Evolutionary conservation across 768 basidiomycete genomes (phyloP).

Genomic region (Floccularia luteovirens): DNA sequence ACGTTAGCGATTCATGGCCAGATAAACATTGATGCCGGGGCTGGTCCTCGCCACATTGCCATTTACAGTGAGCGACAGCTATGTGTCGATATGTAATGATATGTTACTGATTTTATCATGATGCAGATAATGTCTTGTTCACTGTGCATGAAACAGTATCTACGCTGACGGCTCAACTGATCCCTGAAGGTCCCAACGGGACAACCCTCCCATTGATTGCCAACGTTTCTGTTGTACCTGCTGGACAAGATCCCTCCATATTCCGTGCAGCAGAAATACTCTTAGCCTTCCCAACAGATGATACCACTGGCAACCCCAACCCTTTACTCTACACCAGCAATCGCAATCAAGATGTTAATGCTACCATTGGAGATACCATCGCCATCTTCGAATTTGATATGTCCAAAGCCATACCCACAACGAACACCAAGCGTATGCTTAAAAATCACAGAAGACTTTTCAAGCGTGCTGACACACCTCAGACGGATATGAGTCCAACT

Average conservation of each 20-base stretch:
- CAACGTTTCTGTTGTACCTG: conserved; percentile 35
- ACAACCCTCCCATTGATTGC: conserved; percentile 36
- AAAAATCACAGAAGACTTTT: neutral
- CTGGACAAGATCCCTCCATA: conserved; percentile 18
- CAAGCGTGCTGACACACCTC: neutral
- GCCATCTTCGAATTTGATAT: conserved; percentile 39
- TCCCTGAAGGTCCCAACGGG: conserved; percentile 40
- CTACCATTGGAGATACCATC: conserved; percentile 49
- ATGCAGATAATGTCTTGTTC: conserved; percentile 26
- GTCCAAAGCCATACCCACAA: conserved; percentile 10
- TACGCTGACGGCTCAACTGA: conserved; percentile 39
- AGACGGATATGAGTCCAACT: neutral
- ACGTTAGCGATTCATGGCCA: conserved; percentile 46
- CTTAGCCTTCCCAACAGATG: conserved; percentile 30
- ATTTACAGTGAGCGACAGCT: conserved; percentile 21
- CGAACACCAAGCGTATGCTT: too few species aligned
- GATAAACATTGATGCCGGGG: conserved; percentile 43
- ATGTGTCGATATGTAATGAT: neutral
- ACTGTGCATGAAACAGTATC: conserved; percentile 44
- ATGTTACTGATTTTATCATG: neutral
- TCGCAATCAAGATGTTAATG: conserved; percentile 39
- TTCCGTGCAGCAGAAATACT: conserved; percentile 51
- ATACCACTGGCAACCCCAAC: conserved; percentile 36
- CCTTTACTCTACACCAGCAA: conserved; percentile 50
- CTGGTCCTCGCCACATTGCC: conserved; percentile 55